Conservation (phyloP, 2,329 filamentous ascomycete species). For the Pyricularia pennisetigena region DNA sequence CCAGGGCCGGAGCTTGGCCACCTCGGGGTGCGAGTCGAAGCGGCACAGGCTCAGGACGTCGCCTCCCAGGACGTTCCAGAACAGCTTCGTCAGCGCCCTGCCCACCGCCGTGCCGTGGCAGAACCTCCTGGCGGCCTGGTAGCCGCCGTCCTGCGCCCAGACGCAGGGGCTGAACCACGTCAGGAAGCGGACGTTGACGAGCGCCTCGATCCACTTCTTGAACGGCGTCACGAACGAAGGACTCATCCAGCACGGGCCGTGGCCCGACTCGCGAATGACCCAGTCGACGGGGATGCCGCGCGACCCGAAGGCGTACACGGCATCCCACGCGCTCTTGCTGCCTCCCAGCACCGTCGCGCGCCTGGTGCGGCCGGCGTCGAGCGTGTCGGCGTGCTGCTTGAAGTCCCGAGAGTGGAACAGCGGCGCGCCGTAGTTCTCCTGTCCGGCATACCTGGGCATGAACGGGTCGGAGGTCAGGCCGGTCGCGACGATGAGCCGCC, state of each 20-base stretch:
- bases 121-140: conserved; percentile 17
- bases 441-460: conserved; percentile 34
- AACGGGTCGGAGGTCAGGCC: conserved; percentile 42
- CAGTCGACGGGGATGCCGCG: conserved; percentile 47
- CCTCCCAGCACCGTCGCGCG: conserved; percentile 47
- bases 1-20: conserved; percentile 43
- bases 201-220: conserved; percentile 58
- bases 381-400: conserved; percentile 24
- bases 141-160: conserved; percentile 57
- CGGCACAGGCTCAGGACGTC: conserved; percentile 45
- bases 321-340: conserved; percentile 56
- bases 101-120: not conserved
- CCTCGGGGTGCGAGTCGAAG: conserved; percentile 43
- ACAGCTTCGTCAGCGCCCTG: conserved; percentile 39
- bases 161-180: conserved; percentile 69
- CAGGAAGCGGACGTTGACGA: conserved; percentile 57
- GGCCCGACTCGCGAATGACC: conserved; percentile 45
- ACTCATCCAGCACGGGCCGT: conserved; percentile 49
- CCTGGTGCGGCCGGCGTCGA: conserved; percentile 27
- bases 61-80: conserved; percentile 46
- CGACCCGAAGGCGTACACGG: conserved; percentile 50
- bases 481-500: conserved; percentile 43
- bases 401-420: conserved; percentile 43
- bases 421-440: conserved; percentile 32
- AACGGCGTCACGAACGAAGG: conserved; percentile 55